Evolutionary conservation across 768 basidiomycete genomes (phyloP).

Genomic region (Macrolepiota fuliginosa): DNA sequence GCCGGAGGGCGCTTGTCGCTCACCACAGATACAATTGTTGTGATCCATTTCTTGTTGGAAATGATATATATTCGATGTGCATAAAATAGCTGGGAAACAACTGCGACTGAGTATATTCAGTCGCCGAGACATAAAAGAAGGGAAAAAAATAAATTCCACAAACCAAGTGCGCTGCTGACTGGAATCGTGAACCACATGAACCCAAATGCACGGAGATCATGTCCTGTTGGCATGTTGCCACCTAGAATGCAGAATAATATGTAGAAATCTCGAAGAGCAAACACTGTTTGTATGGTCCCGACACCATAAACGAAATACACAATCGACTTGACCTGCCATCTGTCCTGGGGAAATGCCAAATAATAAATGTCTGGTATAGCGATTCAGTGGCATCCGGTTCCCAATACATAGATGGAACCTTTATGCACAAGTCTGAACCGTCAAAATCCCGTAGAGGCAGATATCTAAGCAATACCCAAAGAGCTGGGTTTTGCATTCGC

Average conservation of each 20-base stretch:
- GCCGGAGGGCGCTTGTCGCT: not conserved
- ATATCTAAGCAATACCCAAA: slow-evolving; percentile 4
- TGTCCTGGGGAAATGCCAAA: slow-evolving; percentile 2
- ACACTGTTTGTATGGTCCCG: not conserved
- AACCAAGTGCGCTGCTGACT: not conserved
- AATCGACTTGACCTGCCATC: no score
- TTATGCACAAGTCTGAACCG: slow-evolving; percentile 1
- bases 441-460: slow-evolving; percentile 3
- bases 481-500: not conserved
- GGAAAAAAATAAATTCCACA: no score
- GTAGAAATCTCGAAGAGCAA: slow-evolving; percentile 3
- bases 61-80: not conserved
- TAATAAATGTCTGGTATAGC: not conserved
- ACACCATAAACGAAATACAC: not conserved
- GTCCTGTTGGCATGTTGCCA: not conserved
- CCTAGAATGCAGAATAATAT: not conserved
- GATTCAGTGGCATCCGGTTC: not conserved
- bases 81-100: no score
- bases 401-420: not conserved
- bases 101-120: not conserved
- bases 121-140: not conserved
- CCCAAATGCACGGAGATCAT: not conserved
- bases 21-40: not conserved
- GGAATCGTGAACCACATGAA: slow-evolving; percentile 2
- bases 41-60: not conserved